These are phyloP conservation scores for Spergularia azorica DNA, from an alignment of 179 eudicot species.

Conservation along the genomic window DNA sequence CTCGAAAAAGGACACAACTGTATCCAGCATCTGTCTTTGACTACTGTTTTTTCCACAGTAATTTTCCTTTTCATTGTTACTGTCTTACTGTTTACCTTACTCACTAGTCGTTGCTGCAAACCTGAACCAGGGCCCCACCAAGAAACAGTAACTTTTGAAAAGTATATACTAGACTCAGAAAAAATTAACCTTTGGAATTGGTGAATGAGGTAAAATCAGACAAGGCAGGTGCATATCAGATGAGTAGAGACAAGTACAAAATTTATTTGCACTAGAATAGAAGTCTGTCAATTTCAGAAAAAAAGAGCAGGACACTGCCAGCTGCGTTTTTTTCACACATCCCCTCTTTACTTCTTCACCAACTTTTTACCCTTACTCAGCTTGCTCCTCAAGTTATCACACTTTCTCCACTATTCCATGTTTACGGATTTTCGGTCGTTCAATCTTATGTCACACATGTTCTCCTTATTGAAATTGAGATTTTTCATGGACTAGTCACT, in stretches of 20 bases:
- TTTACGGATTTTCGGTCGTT: neutral
- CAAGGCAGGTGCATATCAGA: neutral
- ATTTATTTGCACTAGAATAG: neutral
- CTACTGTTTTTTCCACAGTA: neutral
- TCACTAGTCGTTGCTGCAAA: neutral
- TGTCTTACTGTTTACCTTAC: neutral
- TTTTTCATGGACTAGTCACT: no score
- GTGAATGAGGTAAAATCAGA: constrained; percentile 19
- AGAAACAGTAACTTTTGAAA: no score
- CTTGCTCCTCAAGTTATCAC: constrained; percentile 14
- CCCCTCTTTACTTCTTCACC: neutral
- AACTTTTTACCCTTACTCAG: constrained; percentile 4
- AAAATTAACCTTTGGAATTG: constrained; percentile 7
- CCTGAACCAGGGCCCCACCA: neutral
- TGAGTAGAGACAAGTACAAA: neutral
- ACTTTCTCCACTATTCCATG: neutral
- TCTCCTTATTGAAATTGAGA: neutral
- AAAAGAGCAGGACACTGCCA: constrained; percentile 16
- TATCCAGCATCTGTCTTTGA: constrained; percentile 19
- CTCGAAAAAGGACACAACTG: constrained; percentile 4
- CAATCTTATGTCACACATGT: no score
- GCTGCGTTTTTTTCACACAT: constrained; percentile 10
- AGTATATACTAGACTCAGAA: neutral
- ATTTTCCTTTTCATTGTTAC: neutral
- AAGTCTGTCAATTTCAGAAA: constrained; percentile 12